phyloP scores from a whole-genome alignment of 177 flowering plant species.

The Vitis hybrid region DNA sequence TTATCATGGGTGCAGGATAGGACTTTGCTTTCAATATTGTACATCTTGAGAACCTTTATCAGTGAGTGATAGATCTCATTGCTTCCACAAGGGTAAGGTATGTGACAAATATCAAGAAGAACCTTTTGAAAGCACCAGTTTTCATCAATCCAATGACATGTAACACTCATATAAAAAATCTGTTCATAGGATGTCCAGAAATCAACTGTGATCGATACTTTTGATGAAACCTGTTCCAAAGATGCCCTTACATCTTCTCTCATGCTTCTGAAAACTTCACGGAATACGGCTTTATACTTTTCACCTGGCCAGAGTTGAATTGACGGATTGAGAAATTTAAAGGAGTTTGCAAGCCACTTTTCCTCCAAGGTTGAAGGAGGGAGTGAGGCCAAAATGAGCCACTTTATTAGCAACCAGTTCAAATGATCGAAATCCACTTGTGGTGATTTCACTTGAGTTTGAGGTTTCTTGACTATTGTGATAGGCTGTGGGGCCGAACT shows the following conservation, averaged over 20 bases:
- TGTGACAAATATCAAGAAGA: conserved; percentile 80
- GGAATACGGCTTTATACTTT: conserved; percentile 53
- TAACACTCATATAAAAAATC: conserved; percentile 76
- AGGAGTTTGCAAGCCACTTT: conserved; percentile 68
- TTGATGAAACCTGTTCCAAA: conserved; percentile 68
- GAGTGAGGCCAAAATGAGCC: conserved; percentile 69
- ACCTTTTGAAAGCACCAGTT: conserved; percentile 80
- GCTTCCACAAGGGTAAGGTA: conserved; percentile 68
- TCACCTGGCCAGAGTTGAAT: conserved; percentile 72
- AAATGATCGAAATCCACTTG: conserved; percentile 80
- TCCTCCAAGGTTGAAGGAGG: conserved; percentile 78
- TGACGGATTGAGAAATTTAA: conserved; percentile 70
- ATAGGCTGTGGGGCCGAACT: conserved; percentile 40
- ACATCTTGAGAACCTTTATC: conserved; percentile 62
- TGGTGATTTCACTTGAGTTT: conserved; percentile 48
- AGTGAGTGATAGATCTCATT: conserved; percentile 62
- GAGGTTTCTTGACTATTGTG: conserved; percentile 52
- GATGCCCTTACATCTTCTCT: conserved; percentile 56
- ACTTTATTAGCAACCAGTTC: conserved; percentile 87
- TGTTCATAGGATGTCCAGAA: conserved; percentile 93
- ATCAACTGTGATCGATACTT: conserved; percentile 73
- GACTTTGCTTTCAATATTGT: conserved; percentile 64
- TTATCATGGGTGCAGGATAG: conserved; percentile 91
- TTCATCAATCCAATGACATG: conserved; percentile 94
- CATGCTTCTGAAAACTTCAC: conserved; percentile 83